Evolutionary conservation across 2,329 filamentous ascomycete genomes (phyloP), one percentile per base, ranked within the genome.

Genomic region (Claviceps sp.): DNA sequence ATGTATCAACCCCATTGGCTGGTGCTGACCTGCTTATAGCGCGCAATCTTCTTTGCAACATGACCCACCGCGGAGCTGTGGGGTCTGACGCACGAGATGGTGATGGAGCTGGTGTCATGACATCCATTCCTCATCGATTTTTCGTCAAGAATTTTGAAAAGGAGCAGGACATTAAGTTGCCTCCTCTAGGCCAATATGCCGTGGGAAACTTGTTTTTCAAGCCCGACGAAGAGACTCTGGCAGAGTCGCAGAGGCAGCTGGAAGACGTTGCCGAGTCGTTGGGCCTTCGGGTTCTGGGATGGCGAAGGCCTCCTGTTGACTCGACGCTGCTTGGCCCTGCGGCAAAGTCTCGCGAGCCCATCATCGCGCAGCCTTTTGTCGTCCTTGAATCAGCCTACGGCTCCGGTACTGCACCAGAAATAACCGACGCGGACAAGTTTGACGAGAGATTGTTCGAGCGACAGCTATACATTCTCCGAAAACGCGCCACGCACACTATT

Each of bases 121-220:
- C 91, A 60, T 96, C 90, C 55, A 95, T 98, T 63, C 93, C 93
- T 54, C 91, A 97, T 76, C 89, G 85, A 71, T 97, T 98, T 76
- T 97, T 98, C 70, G 77, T 95, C 67, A 98, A 97, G 78, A 95
- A 97, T 70, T 97, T 97, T 70, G 89, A 88, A 70, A 85, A 85
- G 61, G 89, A 96, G 72, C 85, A 89, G 65, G 86, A 84, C 66
- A 84, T 93, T 65, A 85, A 89, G 70, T 77, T 98, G 57, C 93
- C 93, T 55, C 84, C 86, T 57, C 76, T 84, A 58, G 93, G 91
- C 62, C 89, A 97, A 72, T 98, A 98, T 73, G 93, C 93, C 55
- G 90, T 90, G 62, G 91, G 91, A 63, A 98, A 98, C 71, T 72
- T 98, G 63, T 98, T 98, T 75, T 96, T 98, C 78, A 97, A 96